Percentiles rank a stretch among this genome's conserved stretches.
Conservation (phyloP, 2,329 filamentous ascomycete species). For the Fusarium foetens region DNA sequence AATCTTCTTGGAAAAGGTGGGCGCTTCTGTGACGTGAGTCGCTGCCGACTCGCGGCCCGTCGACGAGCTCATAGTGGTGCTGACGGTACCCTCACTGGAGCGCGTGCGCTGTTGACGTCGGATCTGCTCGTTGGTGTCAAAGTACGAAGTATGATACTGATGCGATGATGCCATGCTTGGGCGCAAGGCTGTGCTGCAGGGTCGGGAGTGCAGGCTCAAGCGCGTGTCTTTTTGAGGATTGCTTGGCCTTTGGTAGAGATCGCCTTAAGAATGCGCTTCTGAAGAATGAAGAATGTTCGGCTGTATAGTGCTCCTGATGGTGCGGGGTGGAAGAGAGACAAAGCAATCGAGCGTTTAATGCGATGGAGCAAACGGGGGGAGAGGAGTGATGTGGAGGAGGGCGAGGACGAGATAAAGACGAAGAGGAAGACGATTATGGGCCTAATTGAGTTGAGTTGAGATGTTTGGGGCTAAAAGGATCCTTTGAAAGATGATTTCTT, state of each 20-base stretch:
- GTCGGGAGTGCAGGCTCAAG: conserved; percentile 31
- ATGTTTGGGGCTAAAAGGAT: conserved; percentile 18
- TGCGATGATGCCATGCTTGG: conserved; percentile 63
- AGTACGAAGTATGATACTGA: conserved; percentile 66
- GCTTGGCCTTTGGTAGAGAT: conserved; percentile 10
- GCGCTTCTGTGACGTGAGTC: conserved; percentile 89
- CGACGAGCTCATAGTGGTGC: conserved; percentile 81
- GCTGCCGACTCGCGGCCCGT: conserved; percentile 80
- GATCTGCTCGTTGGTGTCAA: conserved; percentile 54
- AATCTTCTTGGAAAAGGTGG: conserved; percentile 98
- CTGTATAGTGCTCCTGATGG: conserved; percentile 19
- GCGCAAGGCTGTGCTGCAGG: conserved; percentile 35
- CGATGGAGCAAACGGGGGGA: conserved; percentile 24
- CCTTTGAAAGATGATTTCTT: conserved; percentile 5
- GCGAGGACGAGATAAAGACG: conserved; percentile 1
- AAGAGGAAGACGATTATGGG: background rate
- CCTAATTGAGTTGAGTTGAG: conserved; percentile 2
- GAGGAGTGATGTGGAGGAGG: background rate
- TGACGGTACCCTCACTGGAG: conserved; percentile 90
- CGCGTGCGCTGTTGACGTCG: conserved; percentile 66
- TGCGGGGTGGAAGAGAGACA: conserved; percentile 31
- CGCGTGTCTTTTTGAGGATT: conserved; percentile 32
- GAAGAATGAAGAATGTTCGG: conserved; percentile 6
- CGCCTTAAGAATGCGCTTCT: conserved; percentile 7
- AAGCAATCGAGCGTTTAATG: conserved; percentile 23